These are phyloP conservation scores for Prunus mongolica DNA, from an alignment of 306 rosid genomes.

Conservation along the genomic window DNA sequence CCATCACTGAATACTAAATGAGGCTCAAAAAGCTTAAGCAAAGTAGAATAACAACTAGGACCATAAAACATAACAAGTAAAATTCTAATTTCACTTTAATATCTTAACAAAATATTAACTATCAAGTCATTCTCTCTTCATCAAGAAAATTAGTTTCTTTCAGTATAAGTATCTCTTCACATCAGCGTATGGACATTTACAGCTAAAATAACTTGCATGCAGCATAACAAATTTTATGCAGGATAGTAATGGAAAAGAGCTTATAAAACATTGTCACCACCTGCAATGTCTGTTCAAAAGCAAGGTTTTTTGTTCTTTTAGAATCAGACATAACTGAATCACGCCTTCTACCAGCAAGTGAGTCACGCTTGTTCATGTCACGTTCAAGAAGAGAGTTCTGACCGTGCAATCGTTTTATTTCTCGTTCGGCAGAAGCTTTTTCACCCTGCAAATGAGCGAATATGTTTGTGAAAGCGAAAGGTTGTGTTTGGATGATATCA, in stretches of 20 bases:
- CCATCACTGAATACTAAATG: not conserved
- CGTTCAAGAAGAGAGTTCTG: conserved; percentile 87
- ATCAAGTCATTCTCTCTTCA: not conserved
- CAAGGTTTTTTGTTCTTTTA: conserved; percentile 48
- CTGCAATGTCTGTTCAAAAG: conserved; percentile 60
- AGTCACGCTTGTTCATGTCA: conserved; percentile 66
- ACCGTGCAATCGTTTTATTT: conserved; percentile 64
- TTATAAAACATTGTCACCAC: conserved; percentile 30
- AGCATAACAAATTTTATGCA: not conserved
- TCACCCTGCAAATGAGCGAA: conserved; percentile 53
- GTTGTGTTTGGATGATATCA: conserved; percentile 7
- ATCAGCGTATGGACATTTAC: not conserved
- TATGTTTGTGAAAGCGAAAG: conserved; percentile 16
- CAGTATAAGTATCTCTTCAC: not conserved
- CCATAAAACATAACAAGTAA: not conserved
- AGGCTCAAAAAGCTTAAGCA: not conserved
- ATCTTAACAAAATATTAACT: not conserved
- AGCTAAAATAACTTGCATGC: not conserved
- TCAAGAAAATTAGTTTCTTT: not conserved
- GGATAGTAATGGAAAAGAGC: conserved; percentile 10
- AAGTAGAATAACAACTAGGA: not conserved
- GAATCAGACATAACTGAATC: conserved; percentile 59
- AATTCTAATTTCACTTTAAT: not conserved
- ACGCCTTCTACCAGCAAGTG: conserved; percentile 70
- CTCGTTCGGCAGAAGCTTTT: conserved; percentile 72